Conservation (phyloP, 192 early-diverging fungal genomes). For the Podila minutissima region DNA sequence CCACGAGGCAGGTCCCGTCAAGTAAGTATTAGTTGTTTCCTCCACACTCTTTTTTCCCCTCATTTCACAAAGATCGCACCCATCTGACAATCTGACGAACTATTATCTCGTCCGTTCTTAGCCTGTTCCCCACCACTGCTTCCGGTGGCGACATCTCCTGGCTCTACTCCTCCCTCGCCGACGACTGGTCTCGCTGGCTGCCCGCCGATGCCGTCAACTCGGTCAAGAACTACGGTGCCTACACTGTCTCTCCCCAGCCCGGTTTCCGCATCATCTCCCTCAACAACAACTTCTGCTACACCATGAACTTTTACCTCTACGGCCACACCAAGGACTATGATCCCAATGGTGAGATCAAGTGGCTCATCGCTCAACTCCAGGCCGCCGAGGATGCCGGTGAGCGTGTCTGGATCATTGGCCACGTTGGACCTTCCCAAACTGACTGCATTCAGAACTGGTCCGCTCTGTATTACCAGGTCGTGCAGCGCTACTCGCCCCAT, state of each 20-base stretch:
- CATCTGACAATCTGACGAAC: too few relatives aligned
- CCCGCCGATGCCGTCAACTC: constrained; percentile 31
- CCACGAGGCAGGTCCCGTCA: constrained; percentile 60
- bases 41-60: neutral
- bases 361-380: constrained; percentile 59
- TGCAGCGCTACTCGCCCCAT: constrained; percentile 62
- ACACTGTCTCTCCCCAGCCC: constrained; percentile 51
- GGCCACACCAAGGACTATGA: constrained; percentile 51
- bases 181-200: constrained; percentile 59
- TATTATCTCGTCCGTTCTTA: neutral
- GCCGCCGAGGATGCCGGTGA: constrained; percentile 58
- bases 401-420: constrained; percentile 68
- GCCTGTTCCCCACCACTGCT: constrained; percentile 28
- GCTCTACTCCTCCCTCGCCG: constrained; percentile 55
- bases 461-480: constrained; percentile 60
- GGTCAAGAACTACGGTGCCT: constrained; percentile 55
- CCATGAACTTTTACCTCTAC: constrained; percentile 60
- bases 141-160: constrained; percentile 48
- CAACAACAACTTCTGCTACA: constrained; percentile 71
- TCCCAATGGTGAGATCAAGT: constrained; percentile 58
- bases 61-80: neutral
- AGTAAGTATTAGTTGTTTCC: neutral
- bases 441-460: constrained; percentile 62
- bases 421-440: constrained; percentile 56
- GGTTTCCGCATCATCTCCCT: constrained; percentile 61